Evolutionary conservation across 495 filamentous ascomycete genomes (phyloP), one percentile per base, ranked within the genome.

Genomic region (Letharia lupina): DNA sequence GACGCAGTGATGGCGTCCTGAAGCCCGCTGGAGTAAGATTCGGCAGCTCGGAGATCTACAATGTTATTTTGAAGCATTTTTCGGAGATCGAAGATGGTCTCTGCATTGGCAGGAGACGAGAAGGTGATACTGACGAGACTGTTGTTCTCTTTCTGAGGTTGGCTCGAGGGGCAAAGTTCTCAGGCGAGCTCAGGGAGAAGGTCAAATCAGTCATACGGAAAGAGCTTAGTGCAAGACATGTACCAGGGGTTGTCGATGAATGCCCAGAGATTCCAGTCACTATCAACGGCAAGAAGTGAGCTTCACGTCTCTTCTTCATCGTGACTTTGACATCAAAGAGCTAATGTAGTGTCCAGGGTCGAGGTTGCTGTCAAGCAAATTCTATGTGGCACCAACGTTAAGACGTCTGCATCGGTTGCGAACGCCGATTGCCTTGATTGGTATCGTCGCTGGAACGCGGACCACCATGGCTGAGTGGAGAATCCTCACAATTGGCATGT

Each of bases 321-420:
- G 3, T 35, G 31, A 40, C 18, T 11, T 11, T 50, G 62, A 18
- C 16, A 18, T n/a, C 35, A 18, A 62, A 47, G 54, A 62, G 28
- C 28, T 68, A 45, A 67, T 41, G n/a, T 18, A 16, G 45, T 28
- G 57, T 45, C 48, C 59, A 84, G 83, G 78, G 90, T 96, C 48
- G 92, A 96, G 73, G 89, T 93, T 44, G 89, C 91, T 4, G 91
- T 96, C 37, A 96, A 96, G 78, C 91, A 95, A 79, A 96, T 96
- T 50, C 74, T 96, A n/a, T 93, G 88, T 44, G 92, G 92, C 11
- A 81, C 90, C 71, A 85, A 89, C 62, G 87, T 95, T 63, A 92
- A 90, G 77, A 91, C 90, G 15, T 88, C 87, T 42, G 89, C 92
- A 0, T 92, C 89, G 67, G 91, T 96, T 50, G 90, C 89, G 4